Conservation (phyloP, 1,139 yeast species). For the Kodamaea ohmeri region DNA sequence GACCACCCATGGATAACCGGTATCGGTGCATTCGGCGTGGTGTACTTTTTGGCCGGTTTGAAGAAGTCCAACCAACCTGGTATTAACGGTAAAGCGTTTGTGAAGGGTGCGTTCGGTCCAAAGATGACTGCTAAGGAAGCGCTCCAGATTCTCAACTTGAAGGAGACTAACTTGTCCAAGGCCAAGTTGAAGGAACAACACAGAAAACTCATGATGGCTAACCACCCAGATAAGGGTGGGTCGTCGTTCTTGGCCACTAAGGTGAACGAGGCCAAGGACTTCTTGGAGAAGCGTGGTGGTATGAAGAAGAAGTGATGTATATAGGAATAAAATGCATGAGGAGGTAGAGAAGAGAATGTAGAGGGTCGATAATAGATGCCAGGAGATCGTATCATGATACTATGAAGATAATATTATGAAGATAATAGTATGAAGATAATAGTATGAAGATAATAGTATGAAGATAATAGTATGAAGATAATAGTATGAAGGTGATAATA, state of each 20-base stretch:
- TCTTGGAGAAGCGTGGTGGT: conserved; percentile 80
- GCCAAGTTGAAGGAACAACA: conserved; percentile 87
- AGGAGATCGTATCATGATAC: too few relatives aligned
- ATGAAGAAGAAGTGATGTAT: conserved; percentile 35
- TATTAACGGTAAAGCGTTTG: conserved; percentile 65
- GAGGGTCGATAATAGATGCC: too few relatives aligned
- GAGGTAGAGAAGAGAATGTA: too few relatives aligned
- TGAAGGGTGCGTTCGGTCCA: conserved; percentile 83
- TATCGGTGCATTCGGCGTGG: conserved; percentile 63
- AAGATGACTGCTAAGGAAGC: conserved; percentile 94
- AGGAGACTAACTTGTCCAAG: conserved; percentile 73
- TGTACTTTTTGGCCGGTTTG: conserved; percentile 66
- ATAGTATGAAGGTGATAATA: too few relatives aligned
- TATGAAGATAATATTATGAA: too few relatives aligned
- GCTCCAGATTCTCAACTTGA: conserved; percentile 77
- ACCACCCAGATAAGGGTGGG: conserved; percentile 98
- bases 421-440: too few relatives aligned
- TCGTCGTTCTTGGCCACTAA: conserved; percentile 93
- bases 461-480: too few relatives aligned
- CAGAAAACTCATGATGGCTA: conserved; percentile 80
- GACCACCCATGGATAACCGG: conserved; percentile 78
- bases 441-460: too few relatives aligned
- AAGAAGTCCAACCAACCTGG: conserved; percentile 73
- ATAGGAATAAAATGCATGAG: background rate
- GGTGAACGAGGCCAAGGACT: conserved; percentile 95